These are phyloP conservation scores for Diaporthe citriasiana DNA, from an alignment of 2,329 filamentous ascomycete genomes.

Conservation along the genomic window DNA sequence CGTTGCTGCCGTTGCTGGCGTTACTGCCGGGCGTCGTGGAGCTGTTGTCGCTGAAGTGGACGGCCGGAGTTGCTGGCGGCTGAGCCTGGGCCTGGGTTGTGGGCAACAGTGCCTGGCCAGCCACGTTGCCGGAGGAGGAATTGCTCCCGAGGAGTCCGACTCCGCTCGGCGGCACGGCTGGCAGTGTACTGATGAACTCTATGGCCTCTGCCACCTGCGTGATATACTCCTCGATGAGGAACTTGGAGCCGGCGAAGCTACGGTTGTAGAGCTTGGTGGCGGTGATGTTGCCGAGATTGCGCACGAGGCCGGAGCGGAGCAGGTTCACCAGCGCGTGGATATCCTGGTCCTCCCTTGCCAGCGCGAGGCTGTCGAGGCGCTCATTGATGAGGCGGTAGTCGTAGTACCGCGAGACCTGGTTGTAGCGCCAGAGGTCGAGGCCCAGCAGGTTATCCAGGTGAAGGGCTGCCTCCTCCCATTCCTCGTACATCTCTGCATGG, in stretches of 20 bases:
- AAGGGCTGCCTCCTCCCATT: conserved; percentile 89
- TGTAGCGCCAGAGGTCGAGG: conserved; percentile 87
- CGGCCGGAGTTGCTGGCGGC: conserved; percentile 29
- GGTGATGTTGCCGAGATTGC: conserved; percentile 93
- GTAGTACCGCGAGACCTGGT: conserved; percentile 84
- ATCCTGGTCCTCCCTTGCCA: conserved; percentile 61
- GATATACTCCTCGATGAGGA: conserved; percentile 92
- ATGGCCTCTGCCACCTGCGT: conserved; percentile 86
- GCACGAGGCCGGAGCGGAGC: conserved; percentile 81
- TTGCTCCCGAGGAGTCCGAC: conserved; percentile 16
- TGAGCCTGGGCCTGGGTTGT: conserved; percentile 24
- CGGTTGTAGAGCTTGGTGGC: conserved; percentile 85
- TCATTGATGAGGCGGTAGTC: conserved; percentile 88
- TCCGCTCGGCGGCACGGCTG: conserved; percentile 49
- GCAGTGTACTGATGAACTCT: conserved; percentile 78
- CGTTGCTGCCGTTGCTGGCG: conserved; percentile 23
- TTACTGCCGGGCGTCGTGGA: conserved; percentile 34
- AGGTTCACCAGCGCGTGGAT: conserved; percentile 83
- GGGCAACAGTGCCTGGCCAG: not conserved
- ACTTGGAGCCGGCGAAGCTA: conserved; percentile 89
- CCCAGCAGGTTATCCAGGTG: conserved; percentile 86
- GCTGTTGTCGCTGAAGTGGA: conserved; percentile 40
- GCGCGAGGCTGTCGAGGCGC: conserved; percentile 76
- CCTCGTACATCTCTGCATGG: conserved; percentile 80
- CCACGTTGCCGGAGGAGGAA: not conserved